These are phyloP conservation scores for Rhodotorula sp. DNA, from an alignment of 1,284 basidiomycete species.

Conservation along the genomic window DNA sequence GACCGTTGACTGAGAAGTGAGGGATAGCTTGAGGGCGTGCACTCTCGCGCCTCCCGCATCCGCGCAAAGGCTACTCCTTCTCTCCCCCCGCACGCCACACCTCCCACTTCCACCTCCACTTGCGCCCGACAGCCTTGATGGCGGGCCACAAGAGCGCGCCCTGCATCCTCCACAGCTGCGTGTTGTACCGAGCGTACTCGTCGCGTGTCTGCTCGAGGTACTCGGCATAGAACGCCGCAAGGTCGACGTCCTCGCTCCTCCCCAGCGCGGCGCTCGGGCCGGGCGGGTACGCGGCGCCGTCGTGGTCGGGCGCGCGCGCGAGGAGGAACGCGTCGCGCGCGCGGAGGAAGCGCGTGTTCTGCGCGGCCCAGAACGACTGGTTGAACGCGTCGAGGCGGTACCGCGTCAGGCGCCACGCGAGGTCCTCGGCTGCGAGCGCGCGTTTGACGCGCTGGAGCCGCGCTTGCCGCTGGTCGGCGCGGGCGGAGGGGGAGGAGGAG, in stretches of 20 bases:
- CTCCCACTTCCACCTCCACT: constrained; percentile 35
- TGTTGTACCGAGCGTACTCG: constrained; percentile 40
- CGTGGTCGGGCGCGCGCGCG: constrained; percentile 6
- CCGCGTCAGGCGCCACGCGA: constrained; percentile 44
- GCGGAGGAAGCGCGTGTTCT: constrained; percentile 40
- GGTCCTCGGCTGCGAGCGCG: constrained; percentile 39
- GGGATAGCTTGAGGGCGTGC: too few species aligned
- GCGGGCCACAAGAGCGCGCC: constrained; percentile 33
- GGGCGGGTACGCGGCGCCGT: constrained; percentile 11
- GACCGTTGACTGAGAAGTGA: too few species aligned
- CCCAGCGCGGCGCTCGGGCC: neutral
- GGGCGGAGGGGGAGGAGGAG: constrained; percentile 11
- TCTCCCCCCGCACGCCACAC: constrained; percentile 28
- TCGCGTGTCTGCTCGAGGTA: constrained; percentile 36
- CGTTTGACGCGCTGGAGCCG: constrained; percentile 15
- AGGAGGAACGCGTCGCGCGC: constrained; percentile 25
- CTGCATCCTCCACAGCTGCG: constrained; percentile 36
- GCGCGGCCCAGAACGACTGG: constrained; percentile 45
- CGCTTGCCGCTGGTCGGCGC: constrained; percentile 3
- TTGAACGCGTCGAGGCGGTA: constrained; percentile 45
- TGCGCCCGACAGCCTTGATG: constrained; percentile 23
- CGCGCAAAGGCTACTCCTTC: too few species aligned
- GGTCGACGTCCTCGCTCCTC: constrained; percentile 24
- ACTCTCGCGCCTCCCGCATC: too few species aligned
- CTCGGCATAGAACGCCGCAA: constrained; percentile 36